Evolutionary conservation across 345 rosid genomes (phyloP), one percentile per base, ranked within the genome.

Genomic region (Arabidopsis suecica): DNA sequence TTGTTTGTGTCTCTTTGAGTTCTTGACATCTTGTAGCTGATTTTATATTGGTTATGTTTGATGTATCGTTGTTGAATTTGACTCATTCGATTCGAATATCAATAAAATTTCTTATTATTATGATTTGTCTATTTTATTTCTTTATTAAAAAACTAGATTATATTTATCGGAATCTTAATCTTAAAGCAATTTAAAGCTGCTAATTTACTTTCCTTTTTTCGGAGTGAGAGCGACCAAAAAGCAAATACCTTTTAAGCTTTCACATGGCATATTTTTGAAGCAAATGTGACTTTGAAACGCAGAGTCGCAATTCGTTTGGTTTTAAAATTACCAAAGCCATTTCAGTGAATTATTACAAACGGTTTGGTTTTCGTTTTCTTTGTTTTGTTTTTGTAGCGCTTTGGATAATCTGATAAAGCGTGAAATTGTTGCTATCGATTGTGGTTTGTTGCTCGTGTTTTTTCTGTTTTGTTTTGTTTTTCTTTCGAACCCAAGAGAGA

Each of bases 181-280:
- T 23, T 14, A 68, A 70, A 69, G 75, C 71, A 55, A 59, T 42
- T 41, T 34, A 76, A 76, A 76, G 80, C 80, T 76, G 70, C 33
- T 40, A 41, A 68, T 34, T 40, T 68, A 62, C 28, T 38, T 67
- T 53, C 41, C 6, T 50, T 61, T 47, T 14, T 49, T 9, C 22
- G 6, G 30, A 50, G 45, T 41, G 48, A 59, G 55, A 32, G 61
- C 20, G 22, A 33, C 32, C 74, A 53, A 68, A 68, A 61, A 68
- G 79, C 57, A 33, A 68, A 61, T 32, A 61, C 61, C 74, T 61
- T 76, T 61, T 16, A 68, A 42, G 63, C 25, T 68, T 49, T 41
- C 62, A 75, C 79, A 68, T 75, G 73, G 53, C 33, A 66, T 33
- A 65, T 55, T 9, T 58, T 66, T 34, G 20, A 22, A 59, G 36